phyloP scores from a whole-genome alignment of 768 basidiomycete species.

The Mycena metata region DNA sequence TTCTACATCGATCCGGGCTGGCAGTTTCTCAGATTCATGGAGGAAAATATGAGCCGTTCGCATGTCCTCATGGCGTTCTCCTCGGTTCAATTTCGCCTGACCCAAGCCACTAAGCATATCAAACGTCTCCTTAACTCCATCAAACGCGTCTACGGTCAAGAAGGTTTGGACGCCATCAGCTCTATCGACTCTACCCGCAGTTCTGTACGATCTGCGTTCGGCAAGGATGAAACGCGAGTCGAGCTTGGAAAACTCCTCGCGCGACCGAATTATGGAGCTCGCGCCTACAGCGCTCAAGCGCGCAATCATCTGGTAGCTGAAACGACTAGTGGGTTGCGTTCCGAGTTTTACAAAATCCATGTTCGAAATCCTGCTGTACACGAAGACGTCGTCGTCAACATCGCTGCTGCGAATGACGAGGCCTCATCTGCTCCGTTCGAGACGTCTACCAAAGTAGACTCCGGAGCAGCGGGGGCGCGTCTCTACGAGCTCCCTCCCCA shows the following conservation, averaged over 20 bases:
- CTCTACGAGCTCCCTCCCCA: no score
- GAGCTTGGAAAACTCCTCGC: constrained; percentile 7
- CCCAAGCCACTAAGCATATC: background rate
- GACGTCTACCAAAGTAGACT: no score
- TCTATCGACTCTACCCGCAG: constrained; percentile 6
- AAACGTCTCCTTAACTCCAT: background rate
- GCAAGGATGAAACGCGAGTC: background rate
- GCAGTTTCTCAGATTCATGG: constrained; percentile 8
- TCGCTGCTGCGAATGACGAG: no score
- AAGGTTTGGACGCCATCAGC: background rate
- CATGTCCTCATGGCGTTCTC: background rate
- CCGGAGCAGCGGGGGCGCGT: no score
- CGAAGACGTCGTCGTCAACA: no score
- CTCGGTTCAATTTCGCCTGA: background rate
- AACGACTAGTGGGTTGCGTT: background rate
- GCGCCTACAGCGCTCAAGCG: background rate
- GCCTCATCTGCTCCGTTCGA: no score
- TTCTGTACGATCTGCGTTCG: constrained; percentile 6
- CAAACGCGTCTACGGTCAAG: background rate
- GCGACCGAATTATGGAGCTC: background rate
- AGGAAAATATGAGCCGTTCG: background rate
- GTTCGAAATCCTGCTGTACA: no score
- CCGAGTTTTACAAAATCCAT: background rate
- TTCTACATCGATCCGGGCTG: no score
- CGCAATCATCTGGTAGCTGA: background rate